Evolutionary conservation across 345 rosid genomes (phyloP).

Genomic region (Pistacia integerrima): DNA sequence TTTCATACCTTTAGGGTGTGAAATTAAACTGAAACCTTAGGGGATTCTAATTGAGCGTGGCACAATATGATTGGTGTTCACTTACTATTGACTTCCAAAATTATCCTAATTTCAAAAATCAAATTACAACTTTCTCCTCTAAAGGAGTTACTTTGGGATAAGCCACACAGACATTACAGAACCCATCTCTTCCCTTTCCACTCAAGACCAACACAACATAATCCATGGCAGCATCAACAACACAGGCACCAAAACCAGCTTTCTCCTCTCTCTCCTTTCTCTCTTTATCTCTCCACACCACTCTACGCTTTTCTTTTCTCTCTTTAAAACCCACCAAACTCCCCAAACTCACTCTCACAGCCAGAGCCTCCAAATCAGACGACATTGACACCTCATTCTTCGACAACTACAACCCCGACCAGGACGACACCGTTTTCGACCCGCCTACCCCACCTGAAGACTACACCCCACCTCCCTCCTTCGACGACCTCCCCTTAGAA

Average conservation of each 20-base stretch:
- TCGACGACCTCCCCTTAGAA: slow-evolving; percentile 76
- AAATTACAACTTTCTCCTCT: not conserved
- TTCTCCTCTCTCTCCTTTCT: slow-evolving; percentile 42
- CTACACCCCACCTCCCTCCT: slow-evolving; percentile 51
- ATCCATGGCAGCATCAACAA: slow-evolving; percentile 25
- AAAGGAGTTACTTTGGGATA: not conserved
- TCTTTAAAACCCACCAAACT: slow-evolving; percentile 26
- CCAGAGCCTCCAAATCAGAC: slow-evolving; percentile 26
- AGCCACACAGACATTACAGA: not conserved
- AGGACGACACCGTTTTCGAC: slow-evolving; percentile 50
- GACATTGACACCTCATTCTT: slow-evolving; percentile 54
- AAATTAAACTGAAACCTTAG: too few species aligned
- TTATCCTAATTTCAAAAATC: not conserved
- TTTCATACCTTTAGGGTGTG: too few species aligned
- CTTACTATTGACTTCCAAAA: not conserved
- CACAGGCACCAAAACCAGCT: slow-evolving; percentile 38
- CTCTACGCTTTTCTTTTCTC: slow-evolving; percentile 33
- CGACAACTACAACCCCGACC: slow-evolving; percentile 44
- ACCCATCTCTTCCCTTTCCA: not conserved
- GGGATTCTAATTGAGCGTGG: not conserved
- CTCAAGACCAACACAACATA: not conserved
- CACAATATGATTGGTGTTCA: not conserved
- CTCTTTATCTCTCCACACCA: slow-evolving; percentile 24
- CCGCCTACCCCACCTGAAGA: slow-evolving; percentile 71
- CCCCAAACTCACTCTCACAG: slow-evolving; percentile 18